Evolutionary conservation across 1,139 yeast genomes (phyloP).

Genomic region (Nakaseomyces delphensis): DNA sequence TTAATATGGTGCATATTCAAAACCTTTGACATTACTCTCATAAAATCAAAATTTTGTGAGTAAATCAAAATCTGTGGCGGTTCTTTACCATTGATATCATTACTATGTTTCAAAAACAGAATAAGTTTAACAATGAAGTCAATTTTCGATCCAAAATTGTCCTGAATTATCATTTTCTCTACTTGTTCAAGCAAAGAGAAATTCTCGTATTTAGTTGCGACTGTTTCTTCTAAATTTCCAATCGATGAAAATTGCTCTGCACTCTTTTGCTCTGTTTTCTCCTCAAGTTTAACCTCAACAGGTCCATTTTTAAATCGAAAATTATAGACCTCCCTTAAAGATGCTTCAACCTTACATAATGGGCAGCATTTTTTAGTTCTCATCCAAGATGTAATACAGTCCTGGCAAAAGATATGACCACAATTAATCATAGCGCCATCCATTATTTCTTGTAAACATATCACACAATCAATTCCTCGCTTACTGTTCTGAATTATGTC

Average conservation of each 20-base stretch:
- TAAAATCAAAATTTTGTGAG: constrained; percentile 79
- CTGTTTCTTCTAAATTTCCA: constrained; percentile 2
- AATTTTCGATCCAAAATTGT: constrained; percentile 71
- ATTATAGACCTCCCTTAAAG: constrained; percentile 38
- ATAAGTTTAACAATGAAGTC: constrained; percentile 74
- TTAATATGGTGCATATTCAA: constrained; percentile 49
- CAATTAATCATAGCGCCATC: constrained; percentile 77
- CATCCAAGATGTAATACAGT: constrained; percentile 70
- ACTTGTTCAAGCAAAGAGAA: constrained; percentile 33
- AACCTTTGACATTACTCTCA: constrained; percentile 61
- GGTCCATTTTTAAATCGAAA: constrained; percentile 22
- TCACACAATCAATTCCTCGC: constrained; percentile 45
- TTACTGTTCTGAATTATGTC: constrained; percentile 21
- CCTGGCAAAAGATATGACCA: constrained; percentile 82
- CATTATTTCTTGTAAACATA: constrained; percentile 62
- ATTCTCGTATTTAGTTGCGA: constrained; percentile 16
- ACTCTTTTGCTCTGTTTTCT: constrained; percentile 1
- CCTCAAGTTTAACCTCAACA: neutral
- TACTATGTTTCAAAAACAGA: constrained; percentile 52
- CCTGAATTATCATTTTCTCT: constrained; percentile 38
- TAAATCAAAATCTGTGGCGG: constrained; percentile 64
- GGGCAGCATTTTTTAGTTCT: constrained; percentile 55
- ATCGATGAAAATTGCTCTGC: neutral
- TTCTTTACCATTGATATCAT: constrained; percentile 31
- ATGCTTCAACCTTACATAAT: constrained; percentile 57